These are phyloP conservation scores for Sporothrix brasiliensis DNA, from an alignment of 2,329 filamentous ascomycete species.

Conservation along the genomic window DNA sequence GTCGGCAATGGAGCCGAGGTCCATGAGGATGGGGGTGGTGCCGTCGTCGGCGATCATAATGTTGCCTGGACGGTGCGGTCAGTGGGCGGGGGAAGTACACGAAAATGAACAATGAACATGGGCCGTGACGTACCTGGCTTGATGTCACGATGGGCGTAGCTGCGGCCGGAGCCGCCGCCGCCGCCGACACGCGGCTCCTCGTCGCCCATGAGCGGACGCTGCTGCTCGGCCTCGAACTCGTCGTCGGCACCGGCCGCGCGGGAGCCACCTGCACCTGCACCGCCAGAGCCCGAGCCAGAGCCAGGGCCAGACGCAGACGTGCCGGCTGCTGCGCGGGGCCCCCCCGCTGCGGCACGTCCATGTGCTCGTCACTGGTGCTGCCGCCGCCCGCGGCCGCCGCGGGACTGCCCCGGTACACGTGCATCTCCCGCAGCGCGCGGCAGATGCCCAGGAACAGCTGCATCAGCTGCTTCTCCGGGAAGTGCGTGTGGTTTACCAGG, in stretches of 20 bases:
- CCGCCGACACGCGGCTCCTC: constrained; percentile 69
- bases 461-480: constrained; percentile 88
- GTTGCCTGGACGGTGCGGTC: constrained; percentile 62
- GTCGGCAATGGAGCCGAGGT: constrained; percentile 86
- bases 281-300: constrained; percentile 44
- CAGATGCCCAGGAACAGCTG: constrained; percentile 89
- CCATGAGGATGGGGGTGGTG: constrained; percentile 89
- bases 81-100: neutral
- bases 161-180: constrained; percentile 65
- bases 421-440: constrained; percentile 84
- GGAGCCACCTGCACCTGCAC: constrained; percentile 38
- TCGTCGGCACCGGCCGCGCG: constrained; percentile 61
- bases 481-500: constrained; percentile 88
- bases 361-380: constrained; percentile 48
- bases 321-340: constrained; percentile 12
- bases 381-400: constrained; percentile 19
- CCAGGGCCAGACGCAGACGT: neutral
- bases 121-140: constrained; percentile 75
- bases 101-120: neutral
- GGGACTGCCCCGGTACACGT: constrained; percentile 70
- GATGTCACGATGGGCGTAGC: constrained; percentile 94
- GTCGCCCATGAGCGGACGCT: constrained; percentile 79
- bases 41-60: constrained; percentile 98
- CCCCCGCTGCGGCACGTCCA: constrained; percentile 51
- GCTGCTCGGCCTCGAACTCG: constrained; percentile 65